phyloP scores from a whole-genome alignment of 495 filamentous ascomycete genomes.

The Tuber aestivum region DNA sequence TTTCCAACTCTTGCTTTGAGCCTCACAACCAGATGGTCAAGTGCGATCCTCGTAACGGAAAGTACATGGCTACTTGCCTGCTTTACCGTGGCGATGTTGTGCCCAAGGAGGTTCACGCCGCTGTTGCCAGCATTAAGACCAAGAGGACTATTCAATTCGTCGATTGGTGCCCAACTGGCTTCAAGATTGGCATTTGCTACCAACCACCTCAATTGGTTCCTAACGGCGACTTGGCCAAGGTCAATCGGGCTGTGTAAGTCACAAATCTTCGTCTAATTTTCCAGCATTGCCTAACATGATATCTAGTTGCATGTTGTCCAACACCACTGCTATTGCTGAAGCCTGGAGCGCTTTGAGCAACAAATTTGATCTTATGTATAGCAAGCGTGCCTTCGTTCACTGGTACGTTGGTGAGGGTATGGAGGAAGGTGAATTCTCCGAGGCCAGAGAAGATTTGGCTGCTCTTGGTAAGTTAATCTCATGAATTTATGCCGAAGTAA shows the following conservation, averaged over 20 bases:
- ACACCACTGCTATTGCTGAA: conserved; percentile 86
- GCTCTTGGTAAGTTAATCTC: conserved; percentile 51
- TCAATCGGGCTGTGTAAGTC: conserved; percentile 67
- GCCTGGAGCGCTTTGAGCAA: conserved; percentile 83
- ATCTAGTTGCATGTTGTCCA: conserved; percentile 68
- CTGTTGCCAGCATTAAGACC: conserved; percentile 75
- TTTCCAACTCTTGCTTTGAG: conserved; percentile 70
- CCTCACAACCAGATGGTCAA: conserved; percentile 96
- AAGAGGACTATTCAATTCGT: conserved; percentile 86
- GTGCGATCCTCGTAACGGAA: conserved; percentile 84
- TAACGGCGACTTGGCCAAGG: conserved; percentile 68
- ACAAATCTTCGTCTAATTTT: neutral
- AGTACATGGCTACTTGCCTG: conserved; percentile 90
- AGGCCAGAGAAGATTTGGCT: conserved; percentile 83
- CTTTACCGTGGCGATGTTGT: conserved; percentile 88
- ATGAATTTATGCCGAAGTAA: neutral
- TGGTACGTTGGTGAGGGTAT: conserved; percentile 96
- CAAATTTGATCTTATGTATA: conserved; percentile 97
- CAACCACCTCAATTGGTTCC: conserved; percentile 79
- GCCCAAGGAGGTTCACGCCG: conserved; percentile 73
- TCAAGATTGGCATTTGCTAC: conserved; percentile 93
- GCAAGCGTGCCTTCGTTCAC: conserved; percentile 89
- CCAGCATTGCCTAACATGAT: conserved; percentile 1
- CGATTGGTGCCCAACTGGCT: conserved; percentile 93
- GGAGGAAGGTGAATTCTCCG: conserved; percentile 91